Evolutionary conservation across 164 flowering plant genomes (phyloP).

Genomic region (Umbellularia californica): DNA sequence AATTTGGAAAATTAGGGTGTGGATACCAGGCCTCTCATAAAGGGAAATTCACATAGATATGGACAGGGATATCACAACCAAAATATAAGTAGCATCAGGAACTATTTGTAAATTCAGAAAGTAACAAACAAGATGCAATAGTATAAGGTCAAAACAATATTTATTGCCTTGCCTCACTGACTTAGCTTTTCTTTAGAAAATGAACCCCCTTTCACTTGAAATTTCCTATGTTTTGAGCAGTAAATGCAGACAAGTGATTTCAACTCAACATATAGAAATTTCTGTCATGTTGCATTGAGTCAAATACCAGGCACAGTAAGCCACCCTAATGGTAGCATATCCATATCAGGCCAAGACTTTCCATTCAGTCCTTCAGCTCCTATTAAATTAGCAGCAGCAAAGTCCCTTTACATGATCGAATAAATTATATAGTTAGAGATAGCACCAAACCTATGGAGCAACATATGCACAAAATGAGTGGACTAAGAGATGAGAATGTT

Average conservation of each 20-base stretch:
- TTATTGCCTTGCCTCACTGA: neutral
- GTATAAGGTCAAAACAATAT: neutral
- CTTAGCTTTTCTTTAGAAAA: neutral
- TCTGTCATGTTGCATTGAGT: neutral
- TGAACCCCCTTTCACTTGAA: neutral
- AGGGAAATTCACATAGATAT: neutral
- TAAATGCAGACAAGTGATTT: no score
- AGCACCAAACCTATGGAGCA: neutral
- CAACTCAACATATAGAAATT: no score
- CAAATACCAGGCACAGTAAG: conserved; percentile 69
- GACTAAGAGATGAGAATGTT: no score
- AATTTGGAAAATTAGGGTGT: no score
- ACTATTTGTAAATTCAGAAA: no score
- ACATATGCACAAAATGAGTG: no score
- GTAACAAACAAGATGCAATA: neutral
- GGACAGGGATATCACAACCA: neutral
- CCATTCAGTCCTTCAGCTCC: conserved; percentile 70
- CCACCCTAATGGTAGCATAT: conserved; percentile 94
- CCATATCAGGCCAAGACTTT: conserved; percentile 92
- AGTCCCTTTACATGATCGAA: conserved; percentile 47
- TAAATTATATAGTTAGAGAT: neutral
- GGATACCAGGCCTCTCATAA: neutral
- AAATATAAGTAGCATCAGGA: neutral
- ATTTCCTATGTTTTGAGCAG: neutral
- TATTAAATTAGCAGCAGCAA: conserved; percentile 55